phyloP scores from a whole-genome alignment of 176 grass and related monocot species.

The Cymbopogon citratus region DNA sequence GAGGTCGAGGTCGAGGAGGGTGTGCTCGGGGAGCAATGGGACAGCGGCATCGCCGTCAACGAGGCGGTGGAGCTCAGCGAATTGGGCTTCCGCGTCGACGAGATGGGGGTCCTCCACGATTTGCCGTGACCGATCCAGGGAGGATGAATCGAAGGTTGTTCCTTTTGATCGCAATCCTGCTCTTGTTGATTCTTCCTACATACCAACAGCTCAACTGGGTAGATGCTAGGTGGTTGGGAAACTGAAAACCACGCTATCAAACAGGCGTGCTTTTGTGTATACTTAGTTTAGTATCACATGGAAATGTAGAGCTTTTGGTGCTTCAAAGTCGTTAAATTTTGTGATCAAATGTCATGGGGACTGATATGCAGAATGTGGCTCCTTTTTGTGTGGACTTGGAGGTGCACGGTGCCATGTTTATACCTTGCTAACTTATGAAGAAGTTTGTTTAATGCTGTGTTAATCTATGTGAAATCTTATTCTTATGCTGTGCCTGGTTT shows the following conservation, averaged over 20 bases:
- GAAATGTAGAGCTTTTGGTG: too few species aligned
- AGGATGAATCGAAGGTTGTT: background rate
- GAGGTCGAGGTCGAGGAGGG: background rate
- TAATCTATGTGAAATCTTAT: background rate
- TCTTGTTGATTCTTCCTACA: background rate
- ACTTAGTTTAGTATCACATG: conserved; percentile 13
- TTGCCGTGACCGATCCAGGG: conserved; percentile 12
- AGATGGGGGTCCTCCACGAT: conserved; percentile 25
- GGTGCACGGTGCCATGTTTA: background rate
- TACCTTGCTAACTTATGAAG: background rate
- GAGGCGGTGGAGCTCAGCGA: conserved; percentile 43
- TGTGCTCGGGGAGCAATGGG: conserved; percentile 1
- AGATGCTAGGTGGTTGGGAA: background rate
- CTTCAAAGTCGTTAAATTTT: too few species aligned
- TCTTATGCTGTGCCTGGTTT: background rate
- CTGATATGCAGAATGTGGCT: conserved; percentile 14
- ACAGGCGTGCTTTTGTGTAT: background rate
- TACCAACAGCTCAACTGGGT: conserved; percentile 8
- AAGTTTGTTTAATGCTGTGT: background rate
- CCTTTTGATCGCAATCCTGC: conserved; percentile 11
- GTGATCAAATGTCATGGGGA: background rate
- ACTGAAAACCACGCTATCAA: background rate
- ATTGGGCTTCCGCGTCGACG: conserved; percentile 39
- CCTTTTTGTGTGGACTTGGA: conserved; percentile 15
- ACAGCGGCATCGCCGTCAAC: background rate